Conservation (phyloP, 1,284 basidiomycete genomes). For the Puccinia triticina region DNA sequence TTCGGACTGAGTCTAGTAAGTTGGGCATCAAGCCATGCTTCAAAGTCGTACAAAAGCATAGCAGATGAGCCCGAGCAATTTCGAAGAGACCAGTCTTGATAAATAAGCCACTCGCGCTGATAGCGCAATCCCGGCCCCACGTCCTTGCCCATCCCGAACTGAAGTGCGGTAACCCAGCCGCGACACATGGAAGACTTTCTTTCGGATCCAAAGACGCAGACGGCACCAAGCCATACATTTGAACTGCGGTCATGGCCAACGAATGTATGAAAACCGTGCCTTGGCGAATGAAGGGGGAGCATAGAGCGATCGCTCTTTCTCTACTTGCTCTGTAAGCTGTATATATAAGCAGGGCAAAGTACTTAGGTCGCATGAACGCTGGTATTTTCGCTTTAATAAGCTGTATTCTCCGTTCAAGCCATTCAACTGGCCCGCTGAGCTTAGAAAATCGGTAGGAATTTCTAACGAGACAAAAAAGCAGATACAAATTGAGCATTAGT, state of each 20-base stretch:
- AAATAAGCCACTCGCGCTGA: slow-evolving; percentile 71
- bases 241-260: slow-evolving; percentile 79
- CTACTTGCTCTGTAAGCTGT: slow-evolving; percentile 87
- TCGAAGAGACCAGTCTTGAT: slow-evolving; percentile 85
- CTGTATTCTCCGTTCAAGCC: slow-evolving; percentile 82
- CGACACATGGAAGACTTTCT: slow-evolving; percentile 75
- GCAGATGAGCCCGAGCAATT: slow-evolving; percentile 80
- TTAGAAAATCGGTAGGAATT: slow-evolving; percentile 71
- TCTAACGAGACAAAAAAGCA: slow-evolving; percentile 61
- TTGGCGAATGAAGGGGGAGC: slow-evolving; percentile 77
- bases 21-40: slow-evolving; percentile 76
- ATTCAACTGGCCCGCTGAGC: slow-evolving; percentile 71
- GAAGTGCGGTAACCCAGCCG: slow-evolving; percentile 94
- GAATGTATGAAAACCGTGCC: slow-evolving; percentile 88
- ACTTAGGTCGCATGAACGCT: slow-evolving; percentile 86
- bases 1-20: slow-evolving; percentile 70
- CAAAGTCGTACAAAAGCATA: slow-evolving; percentile 64
- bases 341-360: slow-evolving; percentile 84
- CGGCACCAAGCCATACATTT: slow-evolving; percentile 86
- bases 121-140: slow-evolving; percentile 86
- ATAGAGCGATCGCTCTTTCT: slow-evolving; percentile 77
- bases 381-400: slow-evolving; percentile 74
- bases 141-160: slow-evolving; percentile 85
- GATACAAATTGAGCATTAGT: not conserved
- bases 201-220: slow-evolving; percentile 76